Conservation (phyloP, 805 yeast species). For the Cyberlindnera xylosilytica region DNA sequence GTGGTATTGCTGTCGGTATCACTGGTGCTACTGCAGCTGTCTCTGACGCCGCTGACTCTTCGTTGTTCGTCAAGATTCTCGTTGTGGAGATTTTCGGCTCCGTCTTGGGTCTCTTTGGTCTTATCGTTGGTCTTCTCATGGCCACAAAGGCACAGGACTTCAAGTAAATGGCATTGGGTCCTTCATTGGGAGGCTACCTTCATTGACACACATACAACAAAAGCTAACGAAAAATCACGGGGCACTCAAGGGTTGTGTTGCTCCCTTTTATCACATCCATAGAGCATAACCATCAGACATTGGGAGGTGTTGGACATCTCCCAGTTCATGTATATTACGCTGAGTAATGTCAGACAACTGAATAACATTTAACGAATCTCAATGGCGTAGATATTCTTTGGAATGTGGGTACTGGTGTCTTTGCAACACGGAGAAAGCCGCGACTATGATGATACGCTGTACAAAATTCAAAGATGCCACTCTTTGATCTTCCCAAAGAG, state of each 20-base stretch:
- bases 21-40: conserved; percentile 99
- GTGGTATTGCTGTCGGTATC: conserved; percentile 96
- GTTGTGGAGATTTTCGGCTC: conserved; percentile 98
- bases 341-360: too few species aligned
- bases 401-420: too few species aligned
- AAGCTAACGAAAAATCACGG: too few species aligned
- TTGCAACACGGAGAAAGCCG: too few species aligned
- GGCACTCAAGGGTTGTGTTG: too few species aligned
- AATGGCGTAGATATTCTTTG: too few species aligned
- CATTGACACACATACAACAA: background rate
- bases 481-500: too few species aligned
- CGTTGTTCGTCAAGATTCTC: conserved; percentile 90
- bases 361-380: too few species aligned
- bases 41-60: conserved; percentile 95
- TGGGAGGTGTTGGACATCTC: background rate
- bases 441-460: too few species aligned
- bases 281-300: background rate
- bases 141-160: conserved; percentile 93
- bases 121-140: conserved; percentile 96
- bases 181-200: background rate
- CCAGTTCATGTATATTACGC: background rate
- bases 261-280: background rate
- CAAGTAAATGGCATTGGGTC: conserved; percentile 36
- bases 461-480: too few species aligned
- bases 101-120: conserved; percentile 91